Evolutionary conservation across 305 asterid species (phyloP), one percentile per base, ranked within the genome.

Genomic region (Euphrasia arctica): DNA sequence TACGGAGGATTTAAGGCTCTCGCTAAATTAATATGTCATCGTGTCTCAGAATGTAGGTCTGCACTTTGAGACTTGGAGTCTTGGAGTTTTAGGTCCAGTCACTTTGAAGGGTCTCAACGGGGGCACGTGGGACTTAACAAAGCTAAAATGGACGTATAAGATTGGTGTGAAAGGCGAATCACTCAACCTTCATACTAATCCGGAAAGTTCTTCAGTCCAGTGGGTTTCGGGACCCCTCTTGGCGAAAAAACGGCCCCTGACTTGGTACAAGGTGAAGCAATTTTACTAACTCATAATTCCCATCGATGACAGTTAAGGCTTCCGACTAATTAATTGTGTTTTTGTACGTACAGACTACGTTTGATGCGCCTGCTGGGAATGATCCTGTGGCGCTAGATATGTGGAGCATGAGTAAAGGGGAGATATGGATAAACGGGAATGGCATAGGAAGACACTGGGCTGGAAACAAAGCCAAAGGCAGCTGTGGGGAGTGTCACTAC

Each of bases 1-100:
- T 25, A 27, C 22, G 31, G 36, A 1, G 8, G 10, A 25, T 28
- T 14, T 6, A 8, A 9, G 59, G 54, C 27, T 54, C 43, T 67
- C 13, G 39, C 48, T 25, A 9, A 56, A 64, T 51, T 15, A n/a
- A 57, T 6, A 18, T 18, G 22, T 39, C 43, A 39, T 39, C 34
- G 3, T 73, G 3, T 73, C 69, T 62, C 84, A 89, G 95, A 89
- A 89, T 58, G 92, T 82, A 27, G 92, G 95, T 10, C 0, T 76
- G 62, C 90, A 84, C 62, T 89, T 60, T 15, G 95, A 86, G 71
- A 76, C 68, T 18, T 86, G 87, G 88, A 89, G 78, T 62, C 49
- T 80, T 0, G 96, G 96, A 45, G 82, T 89, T 78, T 83, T 89
- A 18, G 96, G 96, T 73, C 96, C 96, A 1, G 70, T 86, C 43